A percentile compares a stretch with the other conserved stretches of the same genome.
Conservation (phyloP, 2,329 filamentous ascomycete species). For the Colletotrichum tropicale region DNA sequence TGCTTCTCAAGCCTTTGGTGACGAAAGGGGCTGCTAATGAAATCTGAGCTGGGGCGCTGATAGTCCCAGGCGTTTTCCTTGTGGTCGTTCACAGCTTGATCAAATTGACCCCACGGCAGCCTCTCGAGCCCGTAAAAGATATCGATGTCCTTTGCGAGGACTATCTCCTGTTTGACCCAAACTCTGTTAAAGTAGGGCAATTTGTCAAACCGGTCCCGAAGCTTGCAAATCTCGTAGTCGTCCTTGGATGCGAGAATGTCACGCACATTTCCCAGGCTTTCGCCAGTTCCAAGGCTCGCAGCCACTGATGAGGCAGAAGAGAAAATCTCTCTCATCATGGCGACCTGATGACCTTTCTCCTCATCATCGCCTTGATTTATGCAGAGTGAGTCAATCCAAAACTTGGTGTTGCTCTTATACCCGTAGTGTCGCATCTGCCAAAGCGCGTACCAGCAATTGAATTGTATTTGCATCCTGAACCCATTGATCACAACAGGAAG, state of each 20-base stretch:
- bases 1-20: too few relatives aligned
- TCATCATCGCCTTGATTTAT: not conserved
- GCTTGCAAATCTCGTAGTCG: fast-evolving
- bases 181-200: not conserved
- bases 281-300: not conserved
- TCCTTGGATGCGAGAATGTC: fast-evolving
- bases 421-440: not conserved
- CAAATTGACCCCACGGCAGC: not conserved
- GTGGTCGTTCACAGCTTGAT: too few relatives aligned
- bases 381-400: not conserved
- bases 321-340: not conserved
- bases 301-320: not conserved
- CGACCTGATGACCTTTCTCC: not conserved
- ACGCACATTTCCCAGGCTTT: not conserved
- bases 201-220: fast-evolving
- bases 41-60: too few relatives aligned
- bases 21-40: too few relatives aligned
- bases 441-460: not conserved
- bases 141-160: fast-evolving
- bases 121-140: not conserved
- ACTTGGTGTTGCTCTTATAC: fast-evolving
- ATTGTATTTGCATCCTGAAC: fast-evolving
- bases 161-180: not conserved
- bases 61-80: too few relatives aligned
- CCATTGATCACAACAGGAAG: not conserved